Evolutionary conservation across 805 yeast species (phyloP), one percentile per base, ranked within the genome.

Genomic region (Candida quercuum): DNA sequence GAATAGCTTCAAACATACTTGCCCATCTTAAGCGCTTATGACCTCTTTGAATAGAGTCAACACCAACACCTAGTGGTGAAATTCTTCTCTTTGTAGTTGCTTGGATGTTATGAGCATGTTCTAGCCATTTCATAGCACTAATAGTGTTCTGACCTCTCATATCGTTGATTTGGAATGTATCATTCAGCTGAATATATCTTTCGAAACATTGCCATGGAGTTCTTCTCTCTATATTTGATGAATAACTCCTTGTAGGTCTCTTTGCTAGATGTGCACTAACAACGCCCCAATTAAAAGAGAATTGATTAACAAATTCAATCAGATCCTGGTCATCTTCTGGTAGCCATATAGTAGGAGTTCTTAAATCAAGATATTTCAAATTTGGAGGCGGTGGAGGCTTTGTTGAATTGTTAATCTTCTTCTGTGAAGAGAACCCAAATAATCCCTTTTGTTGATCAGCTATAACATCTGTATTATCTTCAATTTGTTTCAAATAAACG

Each of bases 171-270:
- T 86, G 94, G 52, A 88, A 91, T 41, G 81, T 80, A 42, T 91
- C 96, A 51, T 86, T 87, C 47, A 93, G 69, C 63, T 91, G 98
- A 43, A 89, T 81, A 67, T 91, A 93, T 47, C 99, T 69, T 60
- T 93, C 99, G 64, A 93, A 93, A 58, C 98, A 91, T 58, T 91
- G 98, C 99, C 99, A 93, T 0, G 99, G 95, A 0, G 98, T 93
- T 52, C 99, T 74, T 52, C 97, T 75, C 59, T 93, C 98, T 40
- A 88, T 86, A 52, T 86, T 88, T 1, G 98, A 84, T 27, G 79
- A 74, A 57, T 86, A 88, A 12, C 81, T 75, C 46, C 77, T 70
- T 0, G 86, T 74, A 3, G 87, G 74, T 35, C 72, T 68, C 2
- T 81, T 72, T 32, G 83, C 72, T 57, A 93, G 65, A 54, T 84